Conservation (phyloP, 2,329 filamentous ascomycete genomes). For the Botrytis fragariae region DNA sequence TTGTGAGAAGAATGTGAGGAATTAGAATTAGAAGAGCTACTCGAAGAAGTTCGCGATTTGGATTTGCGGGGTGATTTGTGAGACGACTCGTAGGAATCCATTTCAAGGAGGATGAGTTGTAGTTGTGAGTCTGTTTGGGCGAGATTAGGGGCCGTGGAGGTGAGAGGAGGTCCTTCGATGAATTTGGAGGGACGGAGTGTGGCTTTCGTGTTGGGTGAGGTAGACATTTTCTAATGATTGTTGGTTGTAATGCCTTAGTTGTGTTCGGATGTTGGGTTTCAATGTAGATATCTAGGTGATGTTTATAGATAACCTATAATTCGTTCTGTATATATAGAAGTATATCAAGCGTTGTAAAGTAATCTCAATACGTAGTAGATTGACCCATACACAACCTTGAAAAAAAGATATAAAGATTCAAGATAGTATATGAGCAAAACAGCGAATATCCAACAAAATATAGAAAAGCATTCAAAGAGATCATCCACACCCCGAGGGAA, state of each 20-base stretch:
- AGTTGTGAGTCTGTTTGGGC: conserved; percentile 17
- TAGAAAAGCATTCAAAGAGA: background rate
- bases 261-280: background rate
- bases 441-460: background rate
- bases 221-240: background rate
- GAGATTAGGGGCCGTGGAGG: conserved; percentile 17
- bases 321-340: background rate
- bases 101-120: conserved; percentile 21
- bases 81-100: conserved; percentile 20
- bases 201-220: background rate
- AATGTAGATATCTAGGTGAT: background rate
- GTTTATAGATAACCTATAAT: background rate
- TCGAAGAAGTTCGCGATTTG: conserved; percentile 6
- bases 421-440: background rate
- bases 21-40: conserved; percentile 1
- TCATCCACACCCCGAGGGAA: background rate
- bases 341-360: background rate
- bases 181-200: conserved; percentile 21
- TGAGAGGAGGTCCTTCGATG: conserved; percentile 23
- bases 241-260: background rate
- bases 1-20: background rate
- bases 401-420: background rate
- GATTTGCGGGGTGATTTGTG: conserved; percentile 1
- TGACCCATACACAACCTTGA: background rate
- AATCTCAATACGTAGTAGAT: background rate